Percentiles rank a stretch among this genome's conserved stretches.
phyloP scores from a whole-genome alignment of 2,329 filamentous ascomycete genomes.

The Cryphonectria naterciae region DNA sequence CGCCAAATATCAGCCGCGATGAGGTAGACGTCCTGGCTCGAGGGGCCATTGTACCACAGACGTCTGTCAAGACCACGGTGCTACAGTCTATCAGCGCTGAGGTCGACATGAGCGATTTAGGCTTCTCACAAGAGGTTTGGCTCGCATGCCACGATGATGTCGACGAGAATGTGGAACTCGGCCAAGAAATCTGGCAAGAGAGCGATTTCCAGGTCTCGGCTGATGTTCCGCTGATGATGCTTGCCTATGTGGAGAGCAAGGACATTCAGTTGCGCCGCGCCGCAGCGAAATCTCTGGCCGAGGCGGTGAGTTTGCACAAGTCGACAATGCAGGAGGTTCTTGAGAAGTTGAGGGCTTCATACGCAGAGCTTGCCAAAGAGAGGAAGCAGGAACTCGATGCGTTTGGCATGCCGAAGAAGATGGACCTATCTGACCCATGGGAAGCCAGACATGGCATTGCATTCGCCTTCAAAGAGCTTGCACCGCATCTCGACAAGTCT shows the following conservation, averaged over 20 bases:
- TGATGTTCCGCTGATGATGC: slow-evolving; percentile 67
- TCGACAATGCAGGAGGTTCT: slow-evolving; percentile 66
- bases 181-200: slow-evolving; percentile 91
- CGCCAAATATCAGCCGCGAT: slow-evolving; percentile 73
- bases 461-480: slow-evolving; percentile 82
- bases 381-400: slow-evolving; percentile 84
- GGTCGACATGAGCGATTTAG: slow-evolving; percentile 85
- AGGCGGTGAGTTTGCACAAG: slow-evolving; percentile 67
- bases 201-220: slow-evolving; percentile 75
- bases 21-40: slow-evolving; percentile 79
- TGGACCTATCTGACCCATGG: slow-evolving; percentile 87
- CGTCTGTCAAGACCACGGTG: slow-evolving; percentile 79
- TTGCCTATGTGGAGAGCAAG: slow-evolving; percentile 78
- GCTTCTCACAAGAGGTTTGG: slow-evolving; percentile 91
- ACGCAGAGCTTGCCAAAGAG: slow-evolving; percentile 79
- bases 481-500: slow-evolving; percentile 67
- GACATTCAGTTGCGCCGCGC: slow-evolving; percentile 84
- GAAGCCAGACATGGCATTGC: slow-evolving; percentile 89
- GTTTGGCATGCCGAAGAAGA: slow-evolving; percentile 92
- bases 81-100: slow-evolving; percentile 90
- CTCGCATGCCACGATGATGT: slow-evolving; percentile 89
- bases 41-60: slow-evolving; percentile 78
- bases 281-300: slow-evolving; percentile 79
- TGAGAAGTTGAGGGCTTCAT: slow-evolving; percentile 68
- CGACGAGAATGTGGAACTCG: slow-evolving; percentile 82